These are phyloP conservation scores for Papiliotrema nemorosa DNA, from an alignment of 1,284 basidiomycete species.

Conservation along the genomic window DNA sequence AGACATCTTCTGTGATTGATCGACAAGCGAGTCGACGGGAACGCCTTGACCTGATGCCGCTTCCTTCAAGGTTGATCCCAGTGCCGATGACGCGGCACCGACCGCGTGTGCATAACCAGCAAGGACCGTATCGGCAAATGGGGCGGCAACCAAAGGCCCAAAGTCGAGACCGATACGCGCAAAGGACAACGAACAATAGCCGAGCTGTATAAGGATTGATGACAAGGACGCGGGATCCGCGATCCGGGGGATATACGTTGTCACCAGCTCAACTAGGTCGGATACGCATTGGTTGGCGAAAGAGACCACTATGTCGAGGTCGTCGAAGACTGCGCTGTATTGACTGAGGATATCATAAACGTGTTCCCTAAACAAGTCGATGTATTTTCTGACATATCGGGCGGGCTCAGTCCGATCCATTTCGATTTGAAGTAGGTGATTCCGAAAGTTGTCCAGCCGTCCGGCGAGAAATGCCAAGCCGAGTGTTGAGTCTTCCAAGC, in stretches of 20 bases:
- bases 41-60: conserved; percentile 20
- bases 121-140: conserved; percentile 62
- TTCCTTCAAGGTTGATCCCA: conserved; percentile 24
- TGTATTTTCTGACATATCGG: conserved; percentile 75
- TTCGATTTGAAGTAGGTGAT: conserved; percentile 48
- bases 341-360: conserved; percentile 88
- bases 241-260: conserved; percentile 52
- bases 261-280: conserved; percentile 54
- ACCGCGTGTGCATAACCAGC: conserved; percentile 52
- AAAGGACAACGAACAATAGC: conserved; percentile 88
- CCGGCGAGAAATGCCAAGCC: conserved; percentile 66
- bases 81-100: conserved; percentile 42
- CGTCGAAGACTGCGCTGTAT: conserved; percentile 83
- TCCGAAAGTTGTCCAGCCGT: conserved; percentile 57
- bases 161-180: conserved; percentile 88
- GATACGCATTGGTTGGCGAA: conserved; percentile 56
- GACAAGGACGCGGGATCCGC: conserved; percentile 64
- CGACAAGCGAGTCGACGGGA: conserved; percentile 37
- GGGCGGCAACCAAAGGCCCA: conserved; percentile 59
- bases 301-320: conserved; percentile 45
- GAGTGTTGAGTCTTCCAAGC: conserved; percentile 60
- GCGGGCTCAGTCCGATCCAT: conserved; percentile 61
- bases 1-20: conserved; percentile 28
- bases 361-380: conserved; percentile 87
- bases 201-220: conserved; percentile 82